These are phyloP conservation scores for Fragaria vesca DNA, from an alignment of 306 rosid species.

Conservation along the genomic window DNA sequence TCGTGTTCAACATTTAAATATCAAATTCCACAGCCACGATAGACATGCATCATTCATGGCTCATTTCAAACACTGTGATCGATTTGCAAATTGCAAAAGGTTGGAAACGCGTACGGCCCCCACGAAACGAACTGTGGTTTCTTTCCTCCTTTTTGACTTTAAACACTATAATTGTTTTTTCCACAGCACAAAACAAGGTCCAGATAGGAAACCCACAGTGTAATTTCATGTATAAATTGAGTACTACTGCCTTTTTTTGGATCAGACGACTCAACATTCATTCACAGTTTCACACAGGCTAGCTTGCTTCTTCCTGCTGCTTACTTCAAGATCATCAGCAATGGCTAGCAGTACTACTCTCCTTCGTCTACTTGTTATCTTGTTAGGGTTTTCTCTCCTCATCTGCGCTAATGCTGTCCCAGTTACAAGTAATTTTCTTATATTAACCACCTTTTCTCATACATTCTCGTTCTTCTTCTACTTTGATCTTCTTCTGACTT, in stretches of 20 bases:
- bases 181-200: slow-evolving; percentile 16
- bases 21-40: not conserved
- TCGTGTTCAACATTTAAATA: slow-evolving; percentile 22
- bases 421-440: slow-evolving; percentile 48
- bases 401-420: slow-evolving; percentile 65
- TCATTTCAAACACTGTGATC: slow-evolving; percentile 16
- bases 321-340: slow-evolving; percentile 5
- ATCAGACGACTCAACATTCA: slow-evolving; percentile 21
- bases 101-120: slow-evolving; percentile 36
- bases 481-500: not conserved
- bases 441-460: not conserved
- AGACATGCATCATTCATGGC: slow-evolving; percentile 20
- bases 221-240: slow-evolving; percentile 48
- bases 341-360: slow-evolving; percentile 40
- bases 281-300: not conserved
- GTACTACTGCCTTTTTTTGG: slow-evolving; percentile 8
- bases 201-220: not conserved
- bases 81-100: slow-evolving; percentile 2
- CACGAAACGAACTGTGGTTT: slow-evolving; percentile 28
- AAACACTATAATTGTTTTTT: slow-evolving; percentile 15
- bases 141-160: slow-evolving; percentile 54
- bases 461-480: slow-evolving; percentile 12
- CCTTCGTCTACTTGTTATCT: slow-evolving; percentile 53
- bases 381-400: slow-evolving; percentile 54
- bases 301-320: not conserved